Base-by-base conservation (phyloP, 768 basidiomycete genomes). In the Tricholoma bakamatsutake region DNA sequence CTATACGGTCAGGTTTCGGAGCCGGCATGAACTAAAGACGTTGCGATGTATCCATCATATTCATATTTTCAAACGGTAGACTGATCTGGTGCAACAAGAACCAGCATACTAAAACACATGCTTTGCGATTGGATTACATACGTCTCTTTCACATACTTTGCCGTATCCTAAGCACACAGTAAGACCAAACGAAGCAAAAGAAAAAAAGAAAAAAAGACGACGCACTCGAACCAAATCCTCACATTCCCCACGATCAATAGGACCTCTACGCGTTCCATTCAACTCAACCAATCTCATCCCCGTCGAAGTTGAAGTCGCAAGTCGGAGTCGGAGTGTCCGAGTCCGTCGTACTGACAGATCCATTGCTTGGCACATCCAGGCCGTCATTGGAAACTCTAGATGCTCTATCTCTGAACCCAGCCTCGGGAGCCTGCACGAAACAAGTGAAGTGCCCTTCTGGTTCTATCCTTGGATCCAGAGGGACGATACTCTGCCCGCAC, bases 371-470 rank as follows among this genome's bases (percentile, higher is more conserved):
- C 43, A 13, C 24, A 27, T 12, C 43, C 5, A 37, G 21, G 21
- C 21, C 21, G 21, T 24, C 4, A 9, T 5, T 8, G 40, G 17
- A 5, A 10, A 9, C 46, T 9, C 5, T 28, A 30, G 13, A 9
- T 17, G 28, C 46, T 47, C 43, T 24, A 6, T 24, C 10, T 24
- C 43, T 45, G 4, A 47, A 47, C 15, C n/a, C 28, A 1, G 28
- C 46, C 30, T 48, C 74, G 1, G 84, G 82, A 0, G 88, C 89
- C 56, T 79, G 77, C 33, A 97, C 82, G 62, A 97, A 98, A 62
- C 87, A 85, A 1, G 89, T 90, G 60, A 95, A 98, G 70, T 97
- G 95, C 7, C 92, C 74, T 62, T 90, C 78, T 0, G 88, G 88
- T 37, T 90, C 76, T 8, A 85, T 73, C n/a, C 30, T 10, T 15